Evolutionary conservation across 1,284 basidiomycete species (phyloP), one percentile per base, ranked within the genome.

Genomic region (Ustilago vetiveriae): DNA sequence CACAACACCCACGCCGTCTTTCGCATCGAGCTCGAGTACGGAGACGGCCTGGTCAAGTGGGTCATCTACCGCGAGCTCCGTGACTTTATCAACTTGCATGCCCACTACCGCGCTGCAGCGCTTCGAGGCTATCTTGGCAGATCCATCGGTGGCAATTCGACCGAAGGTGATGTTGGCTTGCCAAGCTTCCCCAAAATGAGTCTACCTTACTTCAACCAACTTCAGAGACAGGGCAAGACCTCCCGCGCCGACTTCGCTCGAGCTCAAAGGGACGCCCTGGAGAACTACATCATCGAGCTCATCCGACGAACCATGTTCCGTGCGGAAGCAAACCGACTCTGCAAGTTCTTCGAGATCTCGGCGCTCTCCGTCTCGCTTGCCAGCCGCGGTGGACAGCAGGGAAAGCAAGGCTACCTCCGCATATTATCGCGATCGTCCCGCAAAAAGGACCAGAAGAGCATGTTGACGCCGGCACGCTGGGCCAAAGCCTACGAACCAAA

Each of bases 1-100:
- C 87, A 91, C 75, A 87, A 88, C 27, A 85, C 88, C 48, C 92
- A 91, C 76, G 88, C 91, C 5, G 88, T 94, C 3, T 96, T 94
- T 82, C 88, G 92, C 17, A 93, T 96, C 72, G 93, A 96, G 83
- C 95, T 94, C 83, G 92, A 96, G 83, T 98, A 98, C 79, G 95
- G 92, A 1, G 94, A 96, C 71, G 92, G 92, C n/a, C 89, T 90
- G 4, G 89, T 90, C 55, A 58, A 66, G 26, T 98, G 96, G 95
- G 93, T 97, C 27, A 88, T 98, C 40, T 98, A 98, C 83, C 89
- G 95, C 50, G 91, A 95, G 82, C 85, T 97, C 47, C 88, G 92
- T 62, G 95, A 98, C 82, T 97, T 99, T 79, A 74, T 97, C 49
- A 90, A 90, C 27, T 83, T 98, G 17, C 95, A 98, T 80, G 87